Evolutionary conservation across 352 stramenopile genomes (phyloP).

Genomic region (Nothophytophthora sp.): DNA sequence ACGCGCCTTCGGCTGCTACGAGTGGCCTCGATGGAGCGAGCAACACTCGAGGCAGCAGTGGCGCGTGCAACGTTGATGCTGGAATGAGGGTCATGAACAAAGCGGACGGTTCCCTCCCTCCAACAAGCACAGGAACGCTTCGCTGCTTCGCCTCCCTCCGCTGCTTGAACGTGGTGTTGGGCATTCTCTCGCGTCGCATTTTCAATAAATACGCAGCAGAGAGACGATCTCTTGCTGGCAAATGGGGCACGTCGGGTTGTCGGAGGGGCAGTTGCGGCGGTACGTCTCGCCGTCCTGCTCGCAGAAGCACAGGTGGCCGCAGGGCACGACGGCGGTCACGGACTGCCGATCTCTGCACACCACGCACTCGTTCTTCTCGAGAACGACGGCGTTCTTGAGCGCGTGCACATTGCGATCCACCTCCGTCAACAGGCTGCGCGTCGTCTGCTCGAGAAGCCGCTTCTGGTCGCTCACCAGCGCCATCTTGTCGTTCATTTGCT

Average conservation of each 20-base stretch:
- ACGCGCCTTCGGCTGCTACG: too few relatives aligned
- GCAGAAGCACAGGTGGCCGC: conserved; percentile 85
- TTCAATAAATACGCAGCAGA: conserved; percentile 77
- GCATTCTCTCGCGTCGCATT: conserved; percentile 6
- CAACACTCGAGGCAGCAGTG: too few relatives aligned
- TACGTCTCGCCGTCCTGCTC: conserved; percentile 80
- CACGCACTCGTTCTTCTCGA: conserved; percentile 76
- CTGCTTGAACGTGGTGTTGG: too few relatives aligned
- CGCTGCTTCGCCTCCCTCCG: too few relatives aligned
- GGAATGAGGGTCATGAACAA: background rate
- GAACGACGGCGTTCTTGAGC: conserved; percentile 59
- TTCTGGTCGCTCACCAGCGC: conserved; percentile 67
- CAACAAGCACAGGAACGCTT: too few relatives aligned
- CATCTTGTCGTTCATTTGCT: conserved; percentile 76
- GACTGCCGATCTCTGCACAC: conserved; percentile 78
- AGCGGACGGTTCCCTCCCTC: too few relatives aligned
- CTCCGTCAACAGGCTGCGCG: conserved; percentile 62
- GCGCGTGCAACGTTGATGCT: too few relatives aligned
- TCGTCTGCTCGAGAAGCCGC: conserved; percentile 80
- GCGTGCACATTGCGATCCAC: conserved; percentile 76
- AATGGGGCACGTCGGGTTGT: conserved; percentile 69
- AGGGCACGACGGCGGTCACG: conserved; percentile 77
- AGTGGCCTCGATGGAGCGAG: too few relatives aligned
- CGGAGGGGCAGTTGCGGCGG: conserved; percentile 38
- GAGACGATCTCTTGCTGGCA: conserved; percentile 84